These are phyloP conservation scores for Schwanniomyces polymorphus DNA, from an alignment of 805 yeast species.

Conservation along the genomic window DNA sequence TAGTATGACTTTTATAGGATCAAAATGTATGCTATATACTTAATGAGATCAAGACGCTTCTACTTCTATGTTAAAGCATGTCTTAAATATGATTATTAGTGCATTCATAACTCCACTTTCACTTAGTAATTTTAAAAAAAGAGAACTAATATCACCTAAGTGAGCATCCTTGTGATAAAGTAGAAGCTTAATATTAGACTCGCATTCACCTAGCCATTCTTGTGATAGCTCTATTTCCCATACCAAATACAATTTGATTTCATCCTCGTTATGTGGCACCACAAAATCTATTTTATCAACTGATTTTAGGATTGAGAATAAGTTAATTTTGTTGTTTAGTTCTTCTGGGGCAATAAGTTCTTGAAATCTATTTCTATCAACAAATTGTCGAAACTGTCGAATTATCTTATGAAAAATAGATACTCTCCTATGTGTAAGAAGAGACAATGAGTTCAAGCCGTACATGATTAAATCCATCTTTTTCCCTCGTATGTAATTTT, in stretches of 20 bases:
- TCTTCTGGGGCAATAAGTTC: slow-evolving; percentile 10
- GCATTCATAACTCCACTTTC: slow-evolving; percentile 26
- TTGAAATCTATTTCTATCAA: slow-evolving; percentile 12
- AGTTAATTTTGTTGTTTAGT: slow-evolving; percentile 11
- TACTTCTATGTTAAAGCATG: slow-evolving; percentile 11
- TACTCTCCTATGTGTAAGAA: slow-evolving; percentile 19
- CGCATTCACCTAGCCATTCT: slow-evolving; percentile 22
- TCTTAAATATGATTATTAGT: slow-evolving; percentile 20
- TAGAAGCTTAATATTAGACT: slow-evolving; percentile 13
- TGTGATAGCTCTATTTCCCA: slow-evolving; percentile 27
- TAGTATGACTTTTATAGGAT: neutral
- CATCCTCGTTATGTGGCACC: slow-evolving; percentile 2
- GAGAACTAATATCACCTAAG: slow-evolving; percentile 8
- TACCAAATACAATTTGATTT: slow-evolving; percentile 7
- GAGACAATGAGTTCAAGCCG: slow-evolving; percentile 32
- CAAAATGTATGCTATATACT: neutral
- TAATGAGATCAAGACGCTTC: neutral
- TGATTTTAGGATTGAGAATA: slow-evolving; percentile 20
- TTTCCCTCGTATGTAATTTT: slow-evolving; percentile 22
- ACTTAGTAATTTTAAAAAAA: slow-evolving; percentile 19
- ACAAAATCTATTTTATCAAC: slow-evolving; percentile 16
- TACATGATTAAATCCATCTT: slow-evolving; percentile 30
- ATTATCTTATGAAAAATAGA: slow-evolving; percentile 20
- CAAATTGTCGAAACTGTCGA: slow-evolving; percentile 11
- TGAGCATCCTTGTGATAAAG: slow-evolving; percentile 7